Base-by-base conservation (phyloP, 2,329 filamentous ascomycete genomes). In the Pochonia chlamydosporia region DNA sequence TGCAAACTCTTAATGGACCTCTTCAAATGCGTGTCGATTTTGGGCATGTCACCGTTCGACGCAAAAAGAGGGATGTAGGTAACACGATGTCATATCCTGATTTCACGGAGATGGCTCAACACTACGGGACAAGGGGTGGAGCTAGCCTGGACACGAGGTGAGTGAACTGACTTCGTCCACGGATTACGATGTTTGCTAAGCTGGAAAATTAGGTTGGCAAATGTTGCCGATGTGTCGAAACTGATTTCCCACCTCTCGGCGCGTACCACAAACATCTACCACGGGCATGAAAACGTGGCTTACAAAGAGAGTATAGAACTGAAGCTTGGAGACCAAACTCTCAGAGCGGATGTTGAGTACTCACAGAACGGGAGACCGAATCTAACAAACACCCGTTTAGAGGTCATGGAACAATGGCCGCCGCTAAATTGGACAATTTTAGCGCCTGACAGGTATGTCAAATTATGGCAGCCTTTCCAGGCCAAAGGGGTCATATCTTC, bases 401-500 rank as follows among this genome's bases (percentile, higher is more conserved):
- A 39, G 5, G 56, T 44, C 21, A 48, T 49, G 21, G 61, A 60
- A 42, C 37, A 39, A 7, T 55, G 51, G 48, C 48, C 53, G 4
- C 57, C 55, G 13, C 44, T 67, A 23, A 59, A 63, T 46, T 66
- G 66, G 63, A 61, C 55, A 4, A 43, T 66, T 23, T 56, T 56
- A 23, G 61, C 64, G 5, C 66, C 66, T 13, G 66, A 68, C 28
- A 65, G 62, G 66, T 66, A 50, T 48, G 56, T 52, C 14, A n/a
- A 23, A 11, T 23, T 11, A 10, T 10, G 35, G 3, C 9, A 35
- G 7, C 23, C 16, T 5, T 23, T 11, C 14, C 23, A 11, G 3
- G 8, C 18, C 9, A 23, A 6, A 11, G 13, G 20, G 5, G n/a
- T n/a, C n/a, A 10, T 11, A 23, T 20, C 8, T 8, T 18, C 35